Percentiles rank a stretch among this genome's conserved stretches.
These are phyloP conservation scores for Novymonas esmeraldas DNA, from an alignment of 208 protist species.

Conservation along the genomic window DNA sequence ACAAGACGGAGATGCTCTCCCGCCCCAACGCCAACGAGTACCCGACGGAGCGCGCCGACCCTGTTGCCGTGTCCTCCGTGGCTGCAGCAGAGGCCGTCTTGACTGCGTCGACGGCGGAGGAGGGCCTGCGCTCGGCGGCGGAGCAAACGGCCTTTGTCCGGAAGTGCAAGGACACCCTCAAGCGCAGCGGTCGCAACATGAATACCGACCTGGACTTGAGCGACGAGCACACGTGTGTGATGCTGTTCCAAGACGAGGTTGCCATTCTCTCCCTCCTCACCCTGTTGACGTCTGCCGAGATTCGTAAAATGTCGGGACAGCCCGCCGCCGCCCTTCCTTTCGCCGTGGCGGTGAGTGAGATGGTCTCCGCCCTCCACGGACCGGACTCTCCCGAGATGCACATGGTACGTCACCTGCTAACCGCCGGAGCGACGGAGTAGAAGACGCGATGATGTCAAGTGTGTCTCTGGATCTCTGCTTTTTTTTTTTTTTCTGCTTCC, in stretches of 20 bases:
- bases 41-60: not conserved
- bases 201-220: constrained; percentile 9
- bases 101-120: too few species aligned
- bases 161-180: constrained; percentile 3
- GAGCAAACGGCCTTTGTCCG: not conserved
- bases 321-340: too few species aligned
- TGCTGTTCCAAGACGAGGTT: constrained; percentile 1
- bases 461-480: too few species aligned
- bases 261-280: not conserved
- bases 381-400: too few species aligned
- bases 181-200: not conserved
- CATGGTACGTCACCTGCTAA: too few species aligned
- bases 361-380: too few species aligned
- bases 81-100: not conserved
- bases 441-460: too few species aligned
- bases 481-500: too few species aligned
- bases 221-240: constrained; percentile 12
- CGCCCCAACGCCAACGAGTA: not conserved
- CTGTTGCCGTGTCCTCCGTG: not conserved
- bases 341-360: too few species aligned
- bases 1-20: not conserved
- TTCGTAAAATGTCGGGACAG: not conserved
- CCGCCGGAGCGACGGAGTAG: too few species aligned
- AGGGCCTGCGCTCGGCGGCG: not conserved
- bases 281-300: not conserved